Evolutionary conservation across 768 basidiomycete genomes (phyloP).

Genomic region (Heimioporus sp.): DNA sequence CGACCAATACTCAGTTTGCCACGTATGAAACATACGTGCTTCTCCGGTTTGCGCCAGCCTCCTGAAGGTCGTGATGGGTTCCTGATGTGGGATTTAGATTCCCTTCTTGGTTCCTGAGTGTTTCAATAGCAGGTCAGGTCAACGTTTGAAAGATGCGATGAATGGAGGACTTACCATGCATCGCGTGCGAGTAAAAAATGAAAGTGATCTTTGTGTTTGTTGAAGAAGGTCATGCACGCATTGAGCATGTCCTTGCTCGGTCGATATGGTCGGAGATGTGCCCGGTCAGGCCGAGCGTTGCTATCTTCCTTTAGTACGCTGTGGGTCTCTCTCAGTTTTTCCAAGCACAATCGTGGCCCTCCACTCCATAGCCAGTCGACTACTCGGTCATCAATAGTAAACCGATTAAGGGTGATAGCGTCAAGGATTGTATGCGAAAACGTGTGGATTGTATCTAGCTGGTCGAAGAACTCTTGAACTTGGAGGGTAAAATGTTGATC

Average conservation of each 20-base stretch:
- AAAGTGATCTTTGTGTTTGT: not conserved
- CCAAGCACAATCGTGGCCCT: not conserved
- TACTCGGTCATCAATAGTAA: not conserved
- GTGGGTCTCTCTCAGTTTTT: not conserved
- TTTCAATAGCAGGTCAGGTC: not conserved
- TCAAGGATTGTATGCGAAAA: not conserved
- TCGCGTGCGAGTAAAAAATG: not conserved
- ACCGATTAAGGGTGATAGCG: not conserved
- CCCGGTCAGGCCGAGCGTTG: not conserved
- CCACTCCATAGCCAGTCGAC: not conserved
- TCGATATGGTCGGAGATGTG: not conserved
- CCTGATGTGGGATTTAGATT: not conserved
- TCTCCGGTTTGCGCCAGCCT: not conserved
- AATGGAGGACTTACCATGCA: not conserved
- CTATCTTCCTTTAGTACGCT: not conserved
- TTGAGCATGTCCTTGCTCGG: not conserved
- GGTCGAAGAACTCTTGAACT: not conserved
- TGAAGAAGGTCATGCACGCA: not conserved
- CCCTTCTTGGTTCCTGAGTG: too few species aligned
- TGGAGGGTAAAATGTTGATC: not conserved
- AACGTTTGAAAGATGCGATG: too few species aligned
- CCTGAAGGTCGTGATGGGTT: not conserved
- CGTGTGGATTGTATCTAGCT: not conserved
- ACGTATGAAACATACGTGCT: not conserved
- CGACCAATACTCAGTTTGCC: not conserved